These are phyloP conservation scores for Pittosporum tobira DNA, from an alignment of 129 eudicot species.

Conservation along the genomic window DNA sequence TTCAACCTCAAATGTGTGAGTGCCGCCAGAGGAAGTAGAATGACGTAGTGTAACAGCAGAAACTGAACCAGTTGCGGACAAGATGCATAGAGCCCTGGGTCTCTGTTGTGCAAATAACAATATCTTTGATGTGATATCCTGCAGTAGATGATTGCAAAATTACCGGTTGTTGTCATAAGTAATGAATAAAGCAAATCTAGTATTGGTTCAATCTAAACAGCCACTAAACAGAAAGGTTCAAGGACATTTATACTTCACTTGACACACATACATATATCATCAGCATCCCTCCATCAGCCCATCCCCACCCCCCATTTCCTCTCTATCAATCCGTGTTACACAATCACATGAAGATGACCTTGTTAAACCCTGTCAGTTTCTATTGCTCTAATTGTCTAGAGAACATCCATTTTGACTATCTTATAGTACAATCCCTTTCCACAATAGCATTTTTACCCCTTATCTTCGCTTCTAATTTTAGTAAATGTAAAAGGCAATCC, in stretches of 20 bases:
- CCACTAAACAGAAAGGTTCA: not conserved
- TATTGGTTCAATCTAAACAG: not conserved
- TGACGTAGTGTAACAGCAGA: conserved; percentile 58
- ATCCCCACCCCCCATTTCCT: no score
- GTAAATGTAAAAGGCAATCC: not conserved
- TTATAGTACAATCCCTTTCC: not conserved
- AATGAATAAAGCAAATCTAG: not conserved
- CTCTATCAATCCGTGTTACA: no score
- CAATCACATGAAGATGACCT: not conserved
- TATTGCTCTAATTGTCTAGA: not conserved
- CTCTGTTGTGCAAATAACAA: conserved; percentile 65
- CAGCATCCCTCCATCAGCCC: not conserved
- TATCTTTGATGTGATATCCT: conserved; percentile 70
- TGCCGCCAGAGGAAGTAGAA: conserved; percentile 41
- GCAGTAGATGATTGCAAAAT: conserved; percentile 7
- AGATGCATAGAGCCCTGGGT: conserved; percentile 72
- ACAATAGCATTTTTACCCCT: not conserved
- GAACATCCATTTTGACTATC: not conserved
- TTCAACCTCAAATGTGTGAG: conserved; percentile 70
- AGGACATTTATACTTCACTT: not conserved
- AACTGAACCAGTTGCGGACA: conserved; percentile 66
- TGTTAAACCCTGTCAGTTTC: not conserved
- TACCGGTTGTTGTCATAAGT: no score
- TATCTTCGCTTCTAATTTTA: no score
- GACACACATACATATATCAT: not conserved